Evolutionary conservation across 805 yeast species (phyloP).

Genomic region (Scheffersomyces ergatensis): DNA sequence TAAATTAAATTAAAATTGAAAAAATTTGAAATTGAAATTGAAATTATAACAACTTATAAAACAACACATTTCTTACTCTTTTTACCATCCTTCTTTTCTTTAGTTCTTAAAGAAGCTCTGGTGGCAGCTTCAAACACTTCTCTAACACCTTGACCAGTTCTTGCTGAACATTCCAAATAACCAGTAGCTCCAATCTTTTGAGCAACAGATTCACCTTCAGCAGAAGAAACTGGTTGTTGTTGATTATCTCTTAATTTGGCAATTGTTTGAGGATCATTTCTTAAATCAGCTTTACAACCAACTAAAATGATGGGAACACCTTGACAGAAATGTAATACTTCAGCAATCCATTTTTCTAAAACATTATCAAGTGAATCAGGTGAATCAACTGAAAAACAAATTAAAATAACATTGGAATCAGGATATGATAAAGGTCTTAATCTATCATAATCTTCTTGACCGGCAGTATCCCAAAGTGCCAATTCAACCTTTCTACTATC

Average conservation of each 20-base stretch:
- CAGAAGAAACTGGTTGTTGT: conserved; percentile 73
- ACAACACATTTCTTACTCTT: conserved; percentile 69
- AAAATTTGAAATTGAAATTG: no score
- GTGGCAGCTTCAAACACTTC: conserved; percentile 91
- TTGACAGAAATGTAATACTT: conserved; percentile 88
- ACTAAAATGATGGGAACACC: conserved; percentile 89
- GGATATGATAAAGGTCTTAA: conserved; percentile 88
- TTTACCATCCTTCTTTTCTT: conserved; percentile 43
- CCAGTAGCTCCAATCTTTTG: conserved; percentile 82
- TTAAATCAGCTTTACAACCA: conserved; percentile 86
- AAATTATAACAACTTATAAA: conserved; percentile 37
- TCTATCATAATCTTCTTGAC: conserved; percentile 96
- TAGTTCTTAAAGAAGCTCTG: conserved; percentile 76
- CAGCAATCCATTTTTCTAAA: conserved; percentile 93
- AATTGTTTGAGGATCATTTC: conserved; percentile 75
- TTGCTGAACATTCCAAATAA: conserved; percentile 89
- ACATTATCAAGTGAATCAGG: conserved; percentile 92
- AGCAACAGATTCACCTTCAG: conserved; percentile 84
- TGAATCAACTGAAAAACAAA: conserved; percentile 85
- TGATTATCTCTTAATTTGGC: conserved; percentile 71
- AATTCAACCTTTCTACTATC: conserved; percentile 66
- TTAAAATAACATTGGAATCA: conserved; percentile 84
- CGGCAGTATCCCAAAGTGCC: conserved; percentile 97
- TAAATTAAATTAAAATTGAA: no score
- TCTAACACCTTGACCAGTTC: conserved; percentile 84